Conservation (phyloP, 805 yeast genomes). For the Starmerella bacillaris region DNA sequence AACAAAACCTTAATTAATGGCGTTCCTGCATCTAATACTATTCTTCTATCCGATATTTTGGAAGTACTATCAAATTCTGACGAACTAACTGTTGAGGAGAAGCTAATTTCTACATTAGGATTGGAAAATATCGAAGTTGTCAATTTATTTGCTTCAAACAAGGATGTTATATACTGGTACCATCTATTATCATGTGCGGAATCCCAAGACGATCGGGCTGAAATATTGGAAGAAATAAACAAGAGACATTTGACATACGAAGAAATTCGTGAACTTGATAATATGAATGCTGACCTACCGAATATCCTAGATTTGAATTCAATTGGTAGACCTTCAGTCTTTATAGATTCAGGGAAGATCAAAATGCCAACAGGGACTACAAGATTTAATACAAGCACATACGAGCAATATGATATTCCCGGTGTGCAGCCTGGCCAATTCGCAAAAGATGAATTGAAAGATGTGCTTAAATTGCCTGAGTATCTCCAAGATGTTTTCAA, state of each 20-base stretch:
- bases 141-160: conserved; percentile 32
- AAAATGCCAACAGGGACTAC: conserved; percentile 70
- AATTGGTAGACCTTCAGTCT: conserved; percentile 56
- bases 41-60: conserved; percentile 23
- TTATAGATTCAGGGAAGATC: conserved; percentile 48
- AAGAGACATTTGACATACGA: conserved; percentile 7
- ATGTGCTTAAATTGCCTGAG: conserved; percentile 54
- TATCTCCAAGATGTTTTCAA: conserved; percentile 77
- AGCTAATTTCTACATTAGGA: conserved; percentile 25
- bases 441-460: too few relatives aligned
- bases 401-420: conserved; percentile 69
- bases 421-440: not conserved
- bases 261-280: not conserved
- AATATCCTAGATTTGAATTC: conserved; percentile 44
- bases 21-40: not conserved
- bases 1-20: conserved; percentile 11
- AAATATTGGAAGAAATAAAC: conserved; percentile 21
- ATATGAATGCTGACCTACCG: conserved; percentile 25
- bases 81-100: conserved; percentile 30
- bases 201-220: conserved; percentile 24
- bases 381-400: conserved; percentile 49
- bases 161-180: conserved; percentile 38
- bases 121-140: conserved; percentile 35
- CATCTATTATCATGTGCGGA: conserved; percentile 28
- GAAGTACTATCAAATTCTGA: conserved; percentile 22